Evolutionary conservation across 345 rosid genomes (phyloP), one percentile per base, ranked within the genome.

Genomic region (Citrus cavaleriei): DNA sequence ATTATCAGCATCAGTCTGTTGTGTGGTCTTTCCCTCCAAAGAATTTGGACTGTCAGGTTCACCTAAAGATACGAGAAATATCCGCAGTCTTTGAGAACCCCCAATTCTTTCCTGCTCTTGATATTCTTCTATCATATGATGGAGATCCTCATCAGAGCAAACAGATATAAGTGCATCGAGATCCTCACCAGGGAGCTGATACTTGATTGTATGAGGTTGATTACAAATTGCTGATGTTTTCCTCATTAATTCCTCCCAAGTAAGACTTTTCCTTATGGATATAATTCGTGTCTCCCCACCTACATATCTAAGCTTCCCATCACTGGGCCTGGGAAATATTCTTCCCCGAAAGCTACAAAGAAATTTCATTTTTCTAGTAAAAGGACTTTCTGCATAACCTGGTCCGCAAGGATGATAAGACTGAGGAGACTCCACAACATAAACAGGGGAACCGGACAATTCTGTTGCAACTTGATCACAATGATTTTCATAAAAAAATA

Each of bases 101-200:
- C 86, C 91, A 4, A 73, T 82, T 77, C 78, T 78, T 85, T 93
- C 96, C 62, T 91, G 83, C 46, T 88, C 96, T 12, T 88, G 87
- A 84, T 87, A 91, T 85, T 95, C 99, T 74, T 93, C 98, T 25
- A 90, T 87, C 98, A 95, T 86, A 79, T 88, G 87, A 24, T 83
- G 89, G 68, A 95, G 92, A 85, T 95, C 99, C 84, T 95, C 99
- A 76, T 91, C 86, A 0, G 93, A 90, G 76, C 91, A 90, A 81
- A 95, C 94, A 5, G 98, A 95, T 61, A 93, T 87, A 16, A 95
- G 83, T 6, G 98, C 94, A 35, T 95, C 98, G 14, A 95, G 97
- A 85, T 95, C 98, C 89, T 95, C 97, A 4, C 91, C 95, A 0
- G 98, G 98, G 72, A 95, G 96, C 72, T 95, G 99, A 81, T 93